Conservation (phyloP, 192 early-diverging fungal genomes). For the Backusella parvicylindrica region DNA sequence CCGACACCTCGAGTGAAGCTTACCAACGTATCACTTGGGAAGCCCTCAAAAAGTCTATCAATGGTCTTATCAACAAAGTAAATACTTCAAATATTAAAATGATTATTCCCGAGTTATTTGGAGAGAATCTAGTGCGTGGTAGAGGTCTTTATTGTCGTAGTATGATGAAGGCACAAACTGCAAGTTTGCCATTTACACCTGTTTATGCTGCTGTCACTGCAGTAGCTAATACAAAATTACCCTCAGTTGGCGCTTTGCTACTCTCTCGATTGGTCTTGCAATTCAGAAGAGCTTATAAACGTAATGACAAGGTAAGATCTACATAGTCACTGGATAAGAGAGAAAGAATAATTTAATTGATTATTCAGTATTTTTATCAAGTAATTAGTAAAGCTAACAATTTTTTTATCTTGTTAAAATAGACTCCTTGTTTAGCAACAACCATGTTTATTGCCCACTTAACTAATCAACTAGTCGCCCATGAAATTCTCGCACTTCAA, state of each 20-base stretch:
- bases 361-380: not conserved
- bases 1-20: conserved; percentile 61
- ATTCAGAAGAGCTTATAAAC: conserved; percentile 86
- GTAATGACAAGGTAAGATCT: conserved; percentile 80
- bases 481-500: conserved; percentile 89
- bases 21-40: conserved; percentile 95
- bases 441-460: conserved; percentile 90
- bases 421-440: conserved; percentile 73
- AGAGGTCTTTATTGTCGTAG: conserved; percentile 83
- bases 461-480: conserved; percentile 84
- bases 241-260: conserved; percentile 85
- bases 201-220: conserved; percentile 88
- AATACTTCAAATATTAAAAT: conserved; percentile 89
- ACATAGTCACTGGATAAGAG: not conserved
- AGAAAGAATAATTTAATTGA: not conserved
- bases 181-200: conserved; percentile 84
- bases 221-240: conserved; percentile 93
- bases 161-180: conserved; percentile 86
- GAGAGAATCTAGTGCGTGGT: conserved; percentile 89
- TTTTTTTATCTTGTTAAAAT: not conserved
- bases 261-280: conserved; percentile 80
- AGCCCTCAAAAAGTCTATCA: conserved; percentile 89
- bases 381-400: not conserved
- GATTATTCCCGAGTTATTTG: conserved; percentile 85
- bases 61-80: conserved; percentile 94